Conservation (phyloP, 441 rosid species). For the Erodium chrysanthum region DNA sequence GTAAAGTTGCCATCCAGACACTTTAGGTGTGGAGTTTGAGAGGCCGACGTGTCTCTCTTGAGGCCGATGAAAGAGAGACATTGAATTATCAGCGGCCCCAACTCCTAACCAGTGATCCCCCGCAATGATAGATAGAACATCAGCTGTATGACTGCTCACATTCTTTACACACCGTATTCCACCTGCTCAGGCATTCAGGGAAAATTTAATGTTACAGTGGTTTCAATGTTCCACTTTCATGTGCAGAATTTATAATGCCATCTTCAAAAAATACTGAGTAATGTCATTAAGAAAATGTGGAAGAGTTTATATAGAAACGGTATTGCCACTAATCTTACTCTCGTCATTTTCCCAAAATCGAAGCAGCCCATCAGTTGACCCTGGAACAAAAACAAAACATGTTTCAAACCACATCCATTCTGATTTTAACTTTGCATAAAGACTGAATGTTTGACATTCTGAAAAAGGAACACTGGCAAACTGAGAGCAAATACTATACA, state of each 20-base stretch:
- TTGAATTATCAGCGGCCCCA: conserved; percentile 95
- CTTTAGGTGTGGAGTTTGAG: conserved; percentile 54
- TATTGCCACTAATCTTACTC: conserved; percentile 41
- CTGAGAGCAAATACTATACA: background rate
- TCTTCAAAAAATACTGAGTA: no score
- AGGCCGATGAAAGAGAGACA: conserved; percentile 95
- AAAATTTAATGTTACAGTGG: no score
- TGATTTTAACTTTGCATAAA: background rate
- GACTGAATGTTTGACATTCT: background rate
- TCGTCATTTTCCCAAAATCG: conserved; percentile 96
- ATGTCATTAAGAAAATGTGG: background rate
- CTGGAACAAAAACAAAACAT: conserved; percentile 35
- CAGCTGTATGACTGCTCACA: conserved; percentile 64
- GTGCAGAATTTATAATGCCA: no score
- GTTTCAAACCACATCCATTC: background rate
- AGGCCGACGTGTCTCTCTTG: conserved; percentile 61
- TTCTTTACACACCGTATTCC: conserved; percentile 80
- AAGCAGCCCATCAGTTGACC: conserved; percentile 90
- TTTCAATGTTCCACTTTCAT: no score
- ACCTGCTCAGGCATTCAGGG: conserved; percentile 29
- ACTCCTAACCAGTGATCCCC: conserved; percentile 91
- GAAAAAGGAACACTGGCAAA: background rate
- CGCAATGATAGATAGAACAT: conserved; percentile 76
- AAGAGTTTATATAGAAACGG: background rate
- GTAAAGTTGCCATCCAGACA: conserved; percentile 94